Conservation (phyloP, 2,329 filamentous ascomycete genomes). For the Aspergillus vadensis region DNA sequence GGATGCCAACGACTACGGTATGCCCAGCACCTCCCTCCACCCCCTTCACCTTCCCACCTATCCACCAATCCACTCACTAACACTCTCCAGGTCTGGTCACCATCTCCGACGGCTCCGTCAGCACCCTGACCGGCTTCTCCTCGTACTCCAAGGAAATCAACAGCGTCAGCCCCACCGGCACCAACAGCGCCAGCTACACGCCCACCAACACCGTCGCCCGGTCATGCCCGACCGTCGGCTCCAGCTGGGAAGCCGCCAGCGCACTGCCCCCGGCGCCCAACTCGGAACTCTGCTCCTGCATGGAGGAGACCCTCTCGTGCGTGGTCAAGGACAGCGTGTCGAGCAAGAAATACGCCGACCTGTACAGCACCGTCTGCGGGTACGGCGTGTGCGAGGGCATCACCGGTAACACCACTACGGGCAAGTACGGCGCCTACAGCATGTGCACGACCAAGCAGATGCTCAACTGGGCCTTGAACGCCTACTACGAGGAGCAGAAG, state of each 20-base stretch:
- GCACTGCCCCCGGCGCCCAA: constrained; percentile 81
- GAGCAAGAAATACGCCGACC: constrained; percentile 60
- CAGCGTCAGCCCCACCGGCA: constrained; percentile 64
- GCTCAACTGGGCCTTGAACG: constrained; percentile 47
- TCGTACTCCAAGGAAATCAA: constrained; percentile 69
- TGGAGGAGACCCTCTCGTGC: constrained; percentile 72
- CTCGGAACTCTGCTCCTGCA: constrained; percentile 76
- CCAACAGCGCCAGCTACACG: constrained; percentile 67
- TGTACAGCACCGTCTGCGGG: constrained; percentile 63
- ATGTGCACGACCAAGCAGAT: constrained; percentile 45
- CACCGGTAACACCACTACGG: constrained; percentile 40
- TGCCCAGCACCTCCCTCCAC: constrained; percentile 23
- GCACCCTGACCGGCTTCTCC: constrained; percentile 71
- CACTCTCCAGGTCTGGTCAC: constrained; percentile 46
- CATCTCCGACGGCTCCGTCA: constrained; percentile 65
- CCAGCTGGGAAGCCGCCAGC: constrained; percentile 66
- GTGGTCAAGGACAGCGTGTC: constrained; percentile 60
- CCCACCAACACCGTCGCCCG: constrained; percentile 68
- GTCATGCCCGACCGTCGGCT: constrained; percentile 67
- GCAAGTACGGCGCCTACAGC: constrained; percentile 48
- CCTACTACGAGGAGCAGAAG: constrained; percentile 44
- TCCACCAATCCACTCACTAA: constrained; percentile 6
- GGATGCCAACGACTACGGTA: constrained; percentile 83
- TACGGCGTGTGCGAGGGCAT: constrained; percentile 45
- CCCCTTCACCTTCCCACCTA: background rate